These are phyloP conservation scores for Trichophyton benhamiae DNA, from an alignment of 2,329 filamentous ascomycete species.

Conservation along the genomic window DNA sequence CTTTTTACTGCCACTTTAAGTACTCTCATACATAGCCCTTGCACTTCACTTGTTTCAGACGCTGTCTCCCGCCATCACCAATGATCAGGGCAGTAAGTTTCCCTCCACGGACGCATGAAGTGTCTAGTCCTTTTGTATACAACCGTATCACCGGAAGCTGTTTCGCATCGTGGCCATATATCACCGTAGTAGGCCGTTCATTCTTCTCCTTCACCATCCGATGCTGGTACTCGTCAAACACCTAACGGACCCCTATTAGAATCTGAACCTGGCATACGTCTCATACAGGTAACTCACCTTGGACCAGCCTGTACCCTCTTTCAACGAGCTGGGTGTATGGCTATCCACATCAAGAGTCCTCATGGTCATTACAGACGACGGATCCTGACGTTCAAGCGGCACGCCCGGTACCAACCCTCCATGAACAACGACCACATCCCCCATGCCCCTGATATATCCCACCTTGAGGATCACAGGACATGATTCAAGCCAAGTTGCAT, in stretches of 20 bases:
- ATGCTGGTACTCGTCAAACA: slow-evolving; percentile 41
- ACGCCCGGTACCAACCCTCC: slow-evolving; percentile 72
- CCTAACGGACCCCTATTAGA: slow-evolving; percentile 16
- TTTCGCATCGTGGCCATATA: slow-evolving; percentile 80
- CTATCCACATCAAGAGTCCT: slow-evolving; percentile 57
- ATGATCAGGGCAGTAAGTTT: slow-evolving; percentile 67
- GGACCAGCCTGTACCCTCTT: slow-evolving; percentile 52
- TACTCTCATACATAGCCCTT: slow-evolving; percentile 13
- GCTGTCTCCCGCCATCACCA: slow-evolving; percentile 40
- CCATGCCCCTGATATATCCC: slow-evolving; percentile 48
- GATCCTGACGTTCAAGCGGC: slow-evolving; percentile 57
- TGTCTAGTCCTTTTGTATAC: slow-evolving; percentile 77
- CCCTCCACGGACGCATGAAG: slow-evolving; percentile 64
- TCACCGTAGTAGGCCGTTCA: slow-evolving; percentile 49
- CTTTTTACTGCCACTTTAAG: not conserved
- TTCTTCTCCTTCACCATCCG: slow-evolving; percentile 5
- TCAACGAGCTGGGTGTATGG: slow-evolving; percentile 43
- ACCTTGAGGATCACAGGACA: slow-evolving; percentile 70
- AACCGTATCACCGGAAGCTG: slow-evolving; percentile 52
- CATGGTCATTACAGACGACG: slow-evolving; percentile 85
- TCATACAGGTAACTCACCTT: slow-evolving; percentile 29
- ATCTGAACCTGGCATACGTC: not conserved
- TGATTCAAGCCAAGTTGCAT: slow-evolving; percentile 55
- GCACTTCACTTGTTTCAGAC: slow-evolving; percentile 34
- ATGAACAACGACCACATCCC: slow-evolving; percentile 66